Base-by-base conservation (phyloP, 129 eudicot genomes). In the Pittosporum tobira region DNA sequence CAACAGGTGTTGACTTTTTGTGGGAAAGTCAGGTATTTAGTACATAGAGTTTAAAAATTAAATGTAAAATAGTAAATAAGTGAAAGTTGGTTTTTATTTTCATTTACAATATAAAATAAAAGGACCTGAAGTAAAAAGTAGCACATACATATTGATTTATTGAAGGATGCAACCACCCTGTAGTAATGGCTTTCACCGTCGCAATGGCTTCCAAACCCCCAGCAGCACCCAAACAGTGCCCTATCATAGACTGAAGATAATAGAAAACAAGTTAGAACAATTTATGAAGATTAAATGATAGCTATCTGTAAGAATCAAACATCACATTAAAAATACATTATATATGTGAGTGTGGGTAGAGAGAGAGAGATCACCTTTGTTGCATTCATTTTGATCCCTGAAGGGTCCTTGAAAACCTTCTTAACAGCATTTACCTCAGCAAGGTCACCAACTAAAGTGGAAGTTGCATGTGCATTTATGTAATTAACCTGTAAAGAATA, bases 151-250 rank as follows among this genome's bases (percentile, higher is more conserved):
- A 93, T 79, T 93, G 99, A 59, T 93, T 93, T 40, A 93, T 93
- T 25, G 91, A 68, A 8, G 99, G 99, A 71, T 93, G 99, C 57
- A 93, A 69, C 99, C 99, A 93, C 59, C 99, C 99, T 3, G 96
- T 87, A 36, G 88, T 90, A 52, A 84, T 74, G 73, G 96, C 99
- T 84, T 93, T 93, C 18, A 93, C 68, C 4, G 96, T 79, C 29
- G 99, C 99, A 44, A 93, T 93, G 59, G 99, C 99, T 81, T 93
- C 99, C 73, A 91, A 65, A 64, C 98, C 96, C 36, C 98, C 98
- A 29, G 98, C 96, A 60, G 98, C 98, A 51, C 98, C 98, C 62
- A 86, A 86, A 71, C 95, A 91, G 71, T 91, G 98, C 31, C 98
- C 98, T 65, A 91, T 91, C 96, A 91, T 86, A 31, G 98, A 91